Percentiles rank a stretch among this genome's conserved stretches.
Evolutionary conservation across 1,284 basidiomycete genomes (phyloP).

Genomic region (Ceratobasidium sp.): DNA sequence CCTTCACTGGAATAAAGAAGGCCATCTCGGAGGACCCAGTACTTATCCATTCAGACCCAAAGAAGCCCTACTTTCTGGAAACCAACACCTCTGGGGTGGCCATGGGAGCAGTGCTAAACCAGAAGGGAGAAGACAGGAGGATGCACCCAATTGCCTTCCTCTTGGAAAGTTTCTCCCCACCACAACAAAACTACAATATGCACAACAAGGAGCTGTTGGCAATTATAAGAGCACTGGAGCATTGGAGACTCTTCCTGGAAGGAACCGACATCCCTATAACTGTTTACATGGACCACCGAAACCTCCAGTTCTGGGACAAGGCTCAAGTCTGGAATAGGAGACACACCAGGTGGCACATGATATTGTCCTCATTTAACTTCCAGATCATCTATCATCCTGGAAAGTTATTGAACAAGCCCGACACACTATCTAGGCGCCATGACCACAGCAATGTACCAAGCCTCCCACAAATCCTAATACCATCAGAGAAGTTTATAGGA

Average conservation of each 20-base stretch:
- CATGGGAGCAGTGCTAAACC: slow-evolving; percentile 5
- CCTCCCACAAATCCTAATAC: slow-evolving; percentile 16
- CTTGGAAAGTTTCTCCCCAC: slow-evolving; percentile 22
- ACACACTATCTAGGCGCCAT: slow-evolving; percentile 52
- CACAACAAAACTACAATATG: slow-evolving; percentile 56
- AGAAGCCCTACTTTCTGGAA: slow-evolving; percentile 8
- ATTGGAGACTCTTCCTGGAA: slow-evolving; percentile 52
- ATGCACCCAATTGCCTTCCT: slow-evolving; percentile 16
- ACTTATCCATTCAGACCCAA: slow-evolving; percentile 6
- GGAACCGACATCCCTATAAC: slow-evolving; percentile 23
- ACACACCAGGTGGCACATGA: slow-evolving; percentile 52
- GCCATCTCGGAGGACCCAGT: slow-evolving; percentile 37
- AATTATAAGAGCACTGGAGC: slow-evolving; percentile 20
- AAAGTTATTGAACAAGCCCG: slow-evolving; percentile 48
- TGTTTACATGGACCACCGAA: background rate
- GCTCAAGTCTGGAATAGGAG: slow-evolving; percentile 39
- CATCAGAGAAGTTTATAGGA: background rate
- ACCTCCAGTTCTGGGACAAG: slow-evolving; percentile 11
- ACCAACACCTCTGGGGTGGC: slow-evolving; percentile 27
- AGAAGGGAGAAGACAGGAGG: slow-evolving; percentile 3
- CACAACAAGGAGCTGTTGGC: slow-evolving; percentile 41
- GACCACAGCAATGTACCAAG: slow-evolving; percentile 42
- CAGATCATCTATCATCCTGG: slow-evolving; percentile 52
- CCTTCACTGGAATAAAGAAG: slow-evolving; percentile 53
- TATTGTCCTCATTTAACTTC: slow-evolving; percentile 26